Percentiles rank a stretch among this genome's conserved stretches.
phyloP scores from a whole-genome alignment of 176 grass and related monocot species.

The Zoysia pacifica region DNA sequence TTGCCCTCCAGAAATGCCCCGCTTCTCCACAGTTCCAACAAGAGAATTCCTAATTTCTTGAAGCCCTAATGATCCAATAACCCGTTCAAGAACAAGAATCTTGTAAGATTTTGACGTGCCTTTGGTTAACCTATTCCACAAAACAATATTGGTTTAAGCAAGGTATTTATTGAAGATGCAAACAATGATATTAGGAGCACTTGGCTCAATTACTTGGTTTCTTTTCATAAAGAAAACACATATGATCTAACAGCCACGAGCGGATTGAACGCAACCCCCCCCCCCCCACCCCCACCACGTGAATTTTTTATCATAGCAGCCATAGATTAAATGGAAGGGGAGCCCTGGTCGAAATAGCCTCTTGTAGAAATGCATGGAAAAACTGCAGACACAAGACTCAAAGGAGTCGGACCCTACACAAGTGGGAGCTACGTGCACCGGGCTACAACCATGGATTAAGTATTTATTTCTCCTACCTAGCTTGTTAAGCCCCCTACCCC shows the following conservation, averaged over 20 bases:
- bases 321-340: too few species aligned
- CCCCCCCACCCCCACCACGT: too few species aligned
- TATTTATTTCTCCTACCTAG: too few species aligned
- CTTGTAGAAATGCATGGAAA: too few species aligned
- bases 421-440: too few species aligned
- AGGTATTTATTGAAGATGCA: background rate
- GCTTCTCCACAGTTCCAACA: slow-evolving; percentile 87
- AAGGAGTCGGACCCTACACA: too few species aligned
- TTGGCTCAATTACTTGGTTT: slow-evolving; percentile 8
- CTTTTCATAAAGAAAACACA: slow-evolving; percentile 15
- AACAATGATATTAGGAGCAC: background rate
- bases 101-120: slow-evolving; percentile 54
- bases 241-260: background rate
- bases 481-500: too few species aligned
- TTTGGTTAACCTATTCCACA: slow-evolving; percentile 53
- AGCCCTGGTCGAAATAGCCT: too few species aligned
- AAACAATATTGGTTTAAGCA: slow-evolving; percentile 10
- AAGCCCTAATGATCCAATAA: slow-evolving; percentile 70
- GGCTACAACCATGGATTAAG: too few species aligned
- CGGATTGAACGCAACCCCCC: too few species aligned
- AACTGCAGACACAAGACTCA: too few species aligned
- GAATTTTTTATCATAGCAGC: too few species aligned
- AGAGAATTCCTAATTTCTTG: slow-evolving; percentile 75
- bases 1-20: slow-evolving; percentile 85
- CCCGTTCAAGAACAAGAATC: slow-evolving; percentile 71